Evolutionary conservation across 768 basidiomycete species (phyloP).

Genomic region (Gymnopilus dilepis): DNA sequence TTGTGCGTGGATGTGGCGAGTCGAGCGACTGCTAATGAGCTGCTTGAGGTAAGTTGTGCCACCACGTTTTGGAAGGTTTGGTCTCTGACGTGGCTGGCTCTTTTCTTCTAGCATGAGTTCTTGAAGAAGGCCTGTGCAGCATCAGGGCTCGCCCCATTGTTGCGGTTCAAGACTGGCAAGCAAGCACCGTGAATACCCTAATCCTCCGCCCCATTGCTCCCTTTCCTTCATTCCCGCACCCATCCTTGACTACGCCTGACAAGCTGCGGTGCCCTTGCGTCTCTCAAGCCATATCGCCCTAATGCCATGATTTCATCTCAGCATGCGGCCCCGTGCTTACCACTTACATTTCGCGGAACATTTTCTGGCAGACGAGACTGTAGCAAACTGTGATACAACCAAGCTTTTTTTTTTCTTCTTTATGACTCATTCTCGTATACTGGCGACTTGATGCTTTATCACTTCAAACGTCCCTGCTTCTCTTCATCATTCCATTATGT

Average conservation of each 20-base stretch:
- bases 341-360: neutral
- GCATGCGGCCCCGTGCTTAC: too few relatives aligned
- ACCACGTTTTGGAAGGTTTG: neutral
- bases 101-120: slow-evolving; percentile 82
- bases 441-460: slow-evolving; percentile 2
- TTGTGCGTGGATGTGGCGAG: slow-evolving; percentile 96
- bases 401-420: neutral
- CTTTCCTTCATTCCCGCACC: neutral
- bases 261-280: neutral
- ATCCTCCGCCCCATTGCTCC: neutral
- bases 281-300: neutral
- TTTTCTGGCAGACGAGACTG: neutral
- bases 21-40: slow-evolving; percentile 86
- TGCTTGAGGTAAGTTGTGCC: slow-evolving; percentile 69
- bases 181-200: slow-evolving; percentile 45
- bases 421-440: neutral
- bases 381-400: neutral
- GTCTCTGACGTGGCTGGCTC: slow-evolving; percentile 15
- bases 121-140: slow-evolving; percentile 86
- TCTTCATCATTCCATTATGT: neutral
- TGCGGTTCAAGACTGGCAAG: slow-evolving; percentile 79
- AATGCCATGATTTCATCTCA: too few relatives aligned
- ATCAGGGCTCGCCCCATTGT: slow-evolving; percentile 81
- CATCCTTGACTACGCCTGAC: neutral
- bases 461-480: neutral